Evolutionary conservation across 805 yeast genomes (phyloP), one percentile per base, ranked within the genome.

Genomic region (Blastobotrys terrestris): DNA sequence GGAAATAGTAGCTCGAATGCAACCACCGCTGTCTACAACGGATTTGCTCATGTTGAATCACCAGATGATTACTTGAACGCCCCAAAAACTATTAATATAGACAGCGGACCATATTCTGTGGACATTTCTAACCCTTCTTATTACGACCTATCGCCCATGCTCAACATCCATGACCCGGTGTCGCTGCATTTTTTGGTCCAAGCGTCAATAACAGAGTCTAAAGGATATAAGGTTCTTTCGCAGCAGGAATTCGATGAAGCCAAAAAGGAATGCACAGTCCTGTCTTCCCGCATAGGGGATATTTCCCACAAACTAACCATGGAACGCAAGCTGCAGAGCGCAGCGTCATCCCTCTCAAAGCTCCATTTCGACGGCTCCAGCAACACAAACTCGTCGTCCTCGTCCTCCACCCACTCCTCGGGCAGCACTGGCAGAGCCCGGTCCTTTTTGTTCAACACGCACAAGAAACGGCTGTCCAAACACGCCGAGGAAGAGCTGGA

Each of bases 151-250:
- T 59, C 64, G 6, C 63, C 66, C n/a, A 46, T 53, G 39, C 53
- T 63, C 41, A 58, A 60, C 49, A 40, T 53, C 26, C 39, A 52
- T 11, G 66, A 63, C 40, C 60, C 59, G 4, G 54, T 62, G 21
- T 47, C 58, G 2, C 50, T 63, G 47, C 62, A 63, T 53, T 63
- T 56, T 46, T 52, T 61, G 53, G 64, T 62, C 19, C 65, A 63
- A 54, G 44, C 60, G 3, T 54, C 63, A 11, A 59, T 63, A 14
- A 58, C 61, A 3, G 64, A 59, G 41, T 58, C 65, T 11, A 53
- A 60, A 31, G 63, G 63, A 31, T 59, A 42, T 51, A 51, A 53
- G 46, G 45, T 62, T 5, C 44, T 60, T 50, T 60, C 64, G 3
- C 60, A 60, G 47, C 55, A 58, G 40, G 66, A 63, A 48, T 50